Conservation (phyloP, 768 basidiomycete genomes). For the Leccinum boreale region DNA sequence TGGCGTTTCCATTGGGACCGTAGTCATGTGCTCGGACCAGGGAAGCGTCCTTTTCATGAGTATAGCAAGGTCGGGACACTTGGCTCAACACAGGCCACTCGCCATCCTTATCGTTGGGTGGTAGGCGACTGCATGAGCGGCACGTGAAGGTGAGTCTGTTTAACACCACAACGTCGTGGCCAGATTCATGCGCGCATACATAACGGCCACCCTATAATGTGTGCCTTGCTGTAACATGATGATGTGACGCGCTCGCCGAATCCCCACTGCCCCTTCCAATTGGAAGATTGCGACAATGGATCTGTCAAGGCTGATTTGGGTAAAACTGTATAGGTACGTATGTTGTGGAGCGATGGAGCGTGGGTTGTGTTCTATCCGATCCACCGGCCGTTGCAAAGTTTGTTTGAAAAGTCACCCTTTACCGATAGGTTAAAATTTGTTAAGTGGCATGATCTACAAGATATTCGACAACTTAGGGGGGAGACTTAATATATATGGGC, state of each 20-base stretch:
- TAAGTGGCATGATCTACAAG: slow-evolving; percentile 13
- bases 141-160: neutral
- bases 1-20: slow-evolving; percentile 24
- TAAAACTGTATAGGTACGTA: neutral
- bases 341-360: slow-evolving; percentile 13
- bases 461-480: neutral
- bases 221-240: neutral
- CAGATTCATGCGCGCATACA: neutral
- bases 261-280: neutral
- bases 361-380: neutral
- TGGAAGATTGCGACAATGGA: neutral
- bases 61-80: neutral
- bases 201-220: neutral
- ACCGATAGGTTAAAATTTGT: neutral
- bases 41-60: neutral
- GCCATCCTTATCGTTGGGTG: neutral
- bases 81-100: neutral
- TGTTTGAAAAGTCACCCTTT: neutral
- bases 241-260: neutral
- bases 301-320: neutral
- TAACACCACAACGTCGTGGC: neutral
- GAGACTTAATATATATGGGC: slow-evolving; percentile 3
- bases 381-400: neutral
- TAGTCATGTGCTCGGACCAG: slow-evolving; percentile 14
- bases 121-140: neutral